phyloP scores from a whole-genome alignment of 2,329 filamentous ascomycete species.

The Thelonectria discophora region DNA sequence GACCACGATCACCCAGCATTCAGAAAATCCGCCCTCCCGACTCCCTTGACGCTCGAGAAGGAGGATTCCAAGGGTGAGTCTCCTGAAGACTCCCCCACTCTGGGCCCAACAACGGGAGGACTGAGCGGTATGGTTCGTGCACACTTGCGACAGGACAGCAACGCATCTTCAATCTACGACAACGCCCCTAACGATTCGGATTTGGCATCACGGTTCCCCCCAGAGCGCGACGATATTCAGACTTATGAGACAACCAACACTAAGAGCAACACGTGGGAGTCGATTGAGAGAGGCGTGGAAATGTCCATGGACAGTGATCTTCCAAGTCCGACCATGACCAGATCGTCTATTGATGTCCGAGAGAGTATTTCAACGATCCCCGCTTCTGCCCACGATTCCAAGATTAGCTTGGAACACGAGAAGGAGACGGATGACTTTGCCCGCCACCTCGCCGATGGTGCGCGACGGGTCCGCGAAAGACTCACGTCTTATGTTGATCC shows the following conservation, averaged over 20 bases:
- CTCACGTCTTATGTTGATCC: conserved; percentile 74
- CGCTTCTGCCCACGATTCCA: conserved; percentile 27
- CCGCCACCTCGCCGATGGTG: conserved; percentile 74
- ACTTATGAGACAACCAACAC: conserved; percentile 38
- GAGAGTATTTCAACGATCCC: not conserved
- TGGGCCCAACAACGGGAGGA: conserved; percentile 70
- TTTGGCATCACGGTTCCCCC: conserved; percentile 45
- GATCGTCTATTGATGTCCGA: conserved; percentile 32
- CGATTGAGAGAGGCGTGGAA: conserved; percentile 43
- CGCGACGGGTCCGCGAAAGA: conserved; percentile 76
- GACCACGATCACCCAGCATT: conserved; percentile 66
- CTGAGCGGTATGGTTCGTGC: conserved; percentile 84
- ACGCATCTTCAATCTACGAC: conserved; percentile 80
- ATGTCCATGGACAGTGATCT: conserved; percentile 40
- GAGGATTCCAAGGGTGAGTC: conserved; percentile 26
- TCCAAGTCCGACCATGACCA: conserved; percentile 34
- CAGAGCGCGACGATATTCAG: conserved; percentile 45
- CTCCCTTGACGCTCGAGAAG: conserved; percentile 51
- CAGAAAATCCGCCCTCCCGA: conserved; percentile 55
- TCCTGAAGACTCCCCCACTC: conserved; percentile 76
- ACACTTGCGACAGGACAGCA: conserved; percentile 84
- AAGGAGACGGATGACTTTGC: conserved; percentile 72
- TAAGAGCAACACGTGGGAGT: conserved; percentile 57
- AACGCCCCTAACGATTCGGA: conserved; percentile 51
- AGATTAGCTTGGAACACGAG: conserved; percentile 56